Base-by-base conservation (phyloP, 371 early-diverging fungal genomes). In the Mortierella sp. region DNA sequence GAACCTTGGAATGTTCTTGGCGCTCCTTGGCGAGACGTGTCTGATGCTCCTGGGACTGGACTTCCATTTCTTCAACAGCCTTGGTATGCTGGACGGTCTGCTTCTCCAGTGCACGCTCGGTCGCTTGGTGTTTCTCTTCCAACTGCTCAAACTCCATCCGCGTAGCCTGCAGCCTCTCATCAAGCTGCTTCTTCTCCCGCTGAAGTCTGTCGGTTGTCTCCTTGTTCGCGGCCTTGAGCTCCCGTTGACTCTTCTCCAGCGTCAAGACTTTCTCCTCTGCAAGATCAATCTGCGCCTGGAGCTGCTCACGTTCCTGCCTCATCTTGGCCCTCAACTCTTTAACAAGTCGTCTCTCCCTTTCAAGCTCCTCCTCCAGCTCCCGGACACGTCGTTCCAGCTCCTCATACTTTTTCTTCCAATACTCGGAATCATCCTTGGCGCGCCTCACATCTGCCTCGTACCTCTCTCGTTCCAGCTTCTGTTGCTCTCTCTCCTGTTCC, bases 11-110 rank as follows among this genome's bases (percentile, higher is more conserved):
- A 31, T 82, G 73, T 21, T 82, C 70, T 11, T 77, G 70, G 1
- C 75, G 74, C 21, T 85, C 82, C 70, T 73, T 74, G 2, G 45
- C 26, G 19, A 82, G 47, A 3, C 48, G 65, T 0, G 58, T 60
- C 60, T 81, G 74, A 47, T 85, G 86, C 44, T 82, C 82, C 10
- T 81, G 57, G 45, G 76, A 65, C 4, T 77, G 79, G 7, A 34
- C 71, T 4, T 78, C 70, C 84, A 84, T 84, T 28, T 47, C 72
- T 34, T 75, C 73, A 5, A 84, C 74, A 21, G 76, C 26, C 31
- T 84, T 81, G 1, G 79, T n/a, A 58, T 80, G 79, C 34, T 54
- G 75, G 24, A 19, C 70, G 2, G 72, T 72, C 31, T 84, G 78
- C 19, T 80, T 65, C 45, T 80, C 50, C 70, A 84, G 48, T 5